Percentiles rank a stretch among this genome's conserved stretches.
phyloP scores from a whole-genome alignment of 2,329 filamentous ascomycete species.

The Scytalidium lignicola region DNA sequence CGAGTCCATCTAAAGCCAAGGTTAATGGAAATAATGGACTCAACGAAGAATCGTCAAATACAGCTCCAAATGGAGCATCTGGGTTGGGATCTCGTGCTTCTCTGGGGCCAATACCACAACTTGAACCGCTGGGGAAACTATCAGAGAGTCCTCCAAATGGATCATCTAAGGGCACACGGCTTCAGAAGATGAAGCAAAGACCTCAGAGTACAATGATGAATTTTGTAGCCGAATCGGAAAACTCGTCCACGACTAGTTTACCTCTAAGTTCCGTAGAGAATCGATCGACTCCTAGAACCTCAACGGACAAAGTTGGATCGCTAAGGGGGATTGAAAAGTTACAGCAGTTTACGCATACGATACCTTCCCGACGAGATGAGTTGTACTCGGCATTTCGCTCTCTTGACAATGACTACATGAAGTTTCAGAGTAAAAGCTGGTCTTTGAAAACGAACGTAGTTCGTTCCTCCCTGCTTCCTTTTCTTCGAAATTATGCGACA shows the following conservation, averaged over 20 bases:
- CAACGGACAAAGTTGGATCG: slow-evolving; percentile 40
- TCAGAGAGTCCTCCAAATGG: slow-evolving; percentile 16
- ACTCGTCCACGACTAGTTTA: slow-evolving; percentile 28
- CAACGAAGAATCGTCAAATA: not conserved
- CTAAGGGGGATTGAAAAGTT: slow-evolving; percentile 36
- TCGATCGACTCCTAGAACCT: slow-evolving; percentile 35
- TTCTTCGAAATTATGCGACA: slow-evolving; percentile 54
- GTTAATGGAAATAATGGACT: not conserved
- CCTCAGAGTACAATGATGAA: slow-evolving; percentile 25
- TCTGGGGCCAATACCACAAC: slow-evolving; percentile 13
- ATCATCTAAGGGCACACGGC: slow-evolving; percentile 8
- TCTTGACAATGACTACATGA: slow-evolving; percentile 65
- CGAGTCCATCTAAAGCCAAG: slow-evolving; percentile 20
- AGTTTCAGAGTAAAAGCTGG: slow-evolving; percentile 64
- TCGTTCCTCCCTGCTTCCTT: slow-evolving; percentile 58
- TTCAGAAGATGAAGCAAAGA: slow-evolving; percentile 22
- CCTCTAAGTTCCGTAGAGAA: slow-evolving; percentile 41
- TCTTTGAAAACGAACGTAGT: slow-evolving; percentile 66
- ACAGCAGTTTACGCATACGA: slow-evolving; percentile 13
- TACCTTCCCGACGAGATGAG: slow-evolving; percentile 59
- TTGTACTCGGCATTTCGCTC: slow-evolving; percentile 63
- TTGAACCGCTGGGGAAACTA: slow-evolving; percentile 12
- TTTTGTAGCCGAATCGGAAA: slow-evolving; percentile 22
- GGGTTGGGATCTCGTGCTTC: slow-evolving; percentile 2
- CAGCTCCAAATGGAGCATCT: not conserved